phyloP scores from a whole-genome alignment of 768 basidiomycete genomes.

The Boletellus sp. region DNA sequence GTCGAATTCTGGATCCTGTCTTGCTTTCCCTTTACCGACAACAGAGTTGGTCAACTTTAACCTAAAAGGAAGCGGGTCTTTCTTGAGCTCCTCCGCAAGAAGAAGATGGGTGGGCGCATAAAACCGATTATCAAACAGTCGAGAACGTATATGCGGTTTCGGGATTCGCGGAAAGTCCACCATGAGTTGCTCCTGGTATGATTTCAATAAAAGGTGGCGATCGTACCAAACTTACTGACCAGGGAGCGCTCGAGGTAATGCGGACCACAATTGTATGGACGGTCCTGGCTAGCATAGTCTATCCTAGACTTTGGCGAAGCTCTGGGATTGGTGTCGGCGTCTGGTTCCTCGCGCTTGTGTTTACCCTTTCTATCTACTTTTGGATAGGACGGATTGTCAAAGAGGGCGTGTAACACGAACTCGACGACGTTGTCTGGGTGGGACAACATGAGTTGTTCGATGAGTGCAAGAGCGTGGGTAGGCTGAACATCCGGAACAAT shows the following conservation, averaged over 20 bases:
- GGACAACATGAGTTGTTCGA: slow-evolving; percentile 41
- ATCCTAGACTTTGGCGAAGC: slow-evolving; percentile 40
- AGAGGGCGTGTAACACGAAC: slow-evolving; percentile 53
- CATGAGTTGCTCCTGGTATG: slow-evolving; percentile 47
- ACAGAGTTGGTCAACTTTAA: slow-evolving; percentile 34
- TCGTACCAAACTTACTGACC: slow-evolving; percentile 32
- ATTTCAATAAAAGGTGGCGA: background rate
- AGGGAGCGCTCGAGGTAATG: slow-evolving; percentile 51
- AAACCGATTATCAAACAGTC: slow-evolving; percentile 37
- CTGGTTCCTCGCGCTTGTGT: slow-evolving; percentile 36
- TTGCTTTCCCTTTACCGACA: slow-evolving; percentile 39
- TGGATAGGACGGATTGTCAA: slow-evolving; percentile 63
- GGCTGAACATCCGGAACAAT: slow-evolving; percentile 70
- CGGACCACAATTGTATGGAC: slow-evolving; percentile 40
- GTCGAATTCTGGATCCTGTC: slow-evolving; percentile 44
- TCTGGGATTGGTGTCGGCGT: slow-evolving; percentile 15
- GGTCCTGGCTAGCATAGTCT: slow-evolving; percentile 51
- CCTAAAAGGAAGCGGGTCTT: slow-evolving; percentile 34
- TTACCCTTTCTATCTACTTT: slow-evolving; percentile 48
- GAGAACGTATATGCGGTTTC: slow-evolving; percentile 48
- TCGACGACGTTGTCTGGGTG: slow-evolving; percentile 42
- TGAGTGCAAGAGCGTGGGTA: slow-evolving; percentile 46
- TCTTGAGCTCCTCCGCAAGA: slow-evolving; percentile 38
- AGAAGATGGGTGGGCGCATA: slow-evolving; percentile 67
- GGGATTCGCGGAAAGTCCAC: slow-evolving; percentile 57